These are phyloP conservation scores for Amphibolis antarctica DNA, from an alignment of 106 monocot species.

Conservation along the genomic window DNA sequence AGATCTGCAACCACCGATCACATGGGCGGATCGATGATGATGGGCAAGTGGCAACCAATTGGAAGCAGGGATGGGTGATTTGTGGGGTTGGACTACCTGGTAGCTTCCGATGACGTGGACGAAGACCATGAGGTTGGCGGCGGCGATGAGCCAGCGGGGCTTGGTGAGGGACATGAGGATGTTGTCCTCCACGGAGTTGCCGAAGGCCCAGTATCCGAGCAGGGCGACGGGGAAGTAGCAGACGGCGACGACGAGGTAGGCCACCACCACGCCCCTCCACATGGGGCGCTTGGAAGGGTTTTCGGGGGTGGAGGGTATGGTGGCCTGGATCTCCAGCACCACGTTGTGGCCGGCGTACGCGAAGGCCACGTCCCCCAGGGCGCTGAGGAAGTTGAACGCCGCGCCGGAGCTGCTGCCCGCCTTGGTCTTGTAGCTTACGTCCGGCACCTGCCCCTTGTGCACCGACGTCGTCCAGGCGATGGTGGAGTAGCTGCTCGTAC, in stretches of 20 bases:
- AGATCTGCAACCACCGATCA: too few species aligned
- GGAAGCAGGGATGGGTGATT: too few species aligned
- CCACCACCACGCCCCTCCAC: background rate
- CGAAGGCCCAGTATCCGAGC: background rate
- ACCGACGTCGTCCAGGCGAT: conserved; percentile 14
- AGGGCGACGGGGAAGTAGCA: background rate
- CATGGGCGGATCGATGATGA: too few species aligned
- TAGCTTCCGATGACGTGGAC: conserved; percentile 1
- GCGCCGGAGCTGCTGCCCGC: conserved; percentile 4
- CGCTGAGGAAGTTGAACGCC: conserved; percentile 8
- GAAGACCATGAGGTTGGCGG: background rate
- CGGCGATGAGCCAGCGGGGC: background rate
- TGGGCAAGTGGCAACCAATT: too few species aligned
- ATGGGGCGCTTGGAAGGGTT: background rate
- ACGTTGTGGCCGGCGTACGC: background rate
- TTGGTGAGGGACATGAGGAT: background rate
- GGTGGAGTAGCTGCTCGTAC: conserved; percentile 19
- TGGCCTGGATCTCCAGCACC: background rate
- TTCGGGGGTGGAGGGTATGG: background rate
- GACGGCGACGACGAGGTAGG: background rate
- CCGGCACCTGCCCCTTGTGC: background rate
- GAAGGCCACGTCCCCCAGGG: conserved; percentile 8
- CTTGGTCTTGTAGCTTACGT: conserved; percentile 3
- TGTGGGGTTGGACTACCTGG: background rate
- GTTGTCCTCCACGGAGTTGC: background rate